Base-by-base conservation (phyloP, 1,139 yeast genomes). In the Candida frijolesensis region DNA sequence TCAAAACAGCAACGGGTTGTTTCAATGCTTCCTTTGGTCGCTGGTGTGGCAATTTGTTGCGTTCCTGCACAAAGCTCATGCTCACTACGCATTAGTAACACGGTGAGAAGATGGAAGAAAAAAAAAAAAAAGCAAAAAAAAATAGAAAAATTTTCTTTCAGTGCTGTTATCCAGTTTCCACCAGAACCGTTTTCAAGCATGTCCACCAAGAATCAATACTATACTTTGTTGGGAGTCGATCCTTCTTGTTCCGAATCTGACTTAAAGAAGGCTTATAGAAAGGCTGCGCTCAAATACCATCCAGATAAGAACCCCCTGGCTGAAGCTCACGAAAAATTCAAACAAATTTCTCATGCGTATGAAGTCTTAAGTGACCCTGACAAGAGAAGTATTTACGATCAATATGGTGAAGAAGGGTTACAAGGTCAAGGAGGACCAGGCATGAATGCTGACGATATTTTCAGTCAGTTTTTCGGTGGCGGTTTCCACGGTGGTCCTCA, bases 311-410 rank as follows among this genome's bases (percentile, higher is more conserved):
- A 76, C 62, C 75, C 80, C 50, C 67, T 72, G 27, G 88, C 91
- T 51, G 96, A 89, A 65, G 98, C 97, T 37, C 96, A 97, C 50
- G 99, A 94, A 67, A 92, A 90, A 74, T 92, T 92, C 72, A 92
- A 92, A 74, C 97, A 91, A 68, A 81, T 90, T 57, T 86, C 95
- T 10, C 85, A 85, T 57, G 97, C 98, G 9, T 94, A 94, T 68
- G 98, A 94, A 71, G 78, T 90, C 32, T 79, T 94, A 56, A 82
- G 90, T 9, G 98, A 92, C 65, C 78, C 87, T 30, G 89, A 91
- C 66, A 94, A 92, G 79, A 87, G 98, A 74, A 89, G 87, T 48
- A 65, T 88, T 10, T 94, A 94, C 68, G 98, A 94, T 71, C 84
- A 81, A 60, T 90, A 84, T 66, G 99, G 99, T 69, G 87, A 86